Evolutionary conservation across 495 filamentous ascomycete genomes (phyloP).

Genomic region (Aspergillus kassunensis): DNA sequence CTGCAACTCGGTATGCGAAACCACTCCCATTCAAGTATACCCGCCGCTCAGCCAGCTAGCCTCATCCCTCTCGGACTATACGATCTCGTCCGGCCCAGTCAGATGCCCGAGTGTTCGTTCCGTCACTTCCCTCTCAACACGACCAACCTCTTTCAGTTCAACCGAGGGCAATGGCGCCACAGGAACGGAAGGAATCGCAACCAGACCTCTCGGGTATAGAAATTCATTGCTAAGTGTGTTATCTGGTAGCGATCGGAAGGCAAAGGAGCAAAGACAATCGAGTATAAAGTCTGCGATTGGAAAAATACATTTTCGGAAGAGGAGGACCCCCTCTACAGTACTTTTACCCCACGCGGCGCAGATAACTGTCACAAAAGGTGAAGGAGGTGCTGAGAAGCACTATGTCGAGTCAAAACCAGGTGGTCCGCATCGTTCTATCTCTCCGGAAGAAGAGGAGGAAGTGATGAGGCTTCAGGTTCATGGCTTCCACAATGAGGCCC

Average conservation of each 20-base stretch:
- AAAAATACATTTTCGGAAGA: constrained; percentile 39
- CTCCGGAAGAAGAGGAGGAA: constrained; percentile 15
- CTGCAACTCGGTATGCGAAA: constrained; percentile 32
- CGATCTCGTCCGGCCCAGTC: constrained; percentile 31
- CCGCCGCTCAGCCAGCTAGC: constrained; percentile 30
- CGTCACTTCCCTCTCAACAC: constrained; percentile 38
- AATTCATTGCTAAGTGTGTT: constrained; percentile 32
- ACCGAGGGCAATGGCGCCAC: constrained; percentile 31
- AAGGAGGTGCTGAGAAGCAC: constrained; percentile 27
- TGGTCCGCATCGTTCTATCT: neutral
- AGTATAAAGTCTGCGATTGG: constrained; percentile 40
- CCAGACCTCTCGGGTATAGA: constrained; percentile 17
- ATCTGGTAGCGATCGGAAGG: constrained; percentile 27
- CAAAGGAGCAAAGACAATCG: constrained; percentile 31
- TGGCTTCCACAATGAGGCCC: constrained; percentile 32
- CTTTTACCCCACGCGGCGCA: constrained; percentile 30
- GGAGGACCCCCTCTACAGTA: constrained; percentile 29
- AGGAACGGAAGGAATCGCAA: constrained; percentile 3
- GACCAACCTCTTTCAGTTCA: constrained; percentile 42
- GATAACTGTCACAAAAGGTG: constrained; percentile 24
- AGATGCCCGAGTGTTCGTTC: constrained; percentile 40
- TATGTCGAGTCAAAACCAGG: constrained; percentile 25
- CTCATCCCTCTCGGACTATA: constrained; percentile 36
- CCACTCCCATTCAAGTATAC: constrained; percentile 26
- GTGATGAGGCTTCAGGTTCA: constrained; percentile 35